Evolutionary conservation across 1,284 basidiomycete genomes (phyloP).

Genomic region (Xerocomus cyaneibrunnescens): DNA sequence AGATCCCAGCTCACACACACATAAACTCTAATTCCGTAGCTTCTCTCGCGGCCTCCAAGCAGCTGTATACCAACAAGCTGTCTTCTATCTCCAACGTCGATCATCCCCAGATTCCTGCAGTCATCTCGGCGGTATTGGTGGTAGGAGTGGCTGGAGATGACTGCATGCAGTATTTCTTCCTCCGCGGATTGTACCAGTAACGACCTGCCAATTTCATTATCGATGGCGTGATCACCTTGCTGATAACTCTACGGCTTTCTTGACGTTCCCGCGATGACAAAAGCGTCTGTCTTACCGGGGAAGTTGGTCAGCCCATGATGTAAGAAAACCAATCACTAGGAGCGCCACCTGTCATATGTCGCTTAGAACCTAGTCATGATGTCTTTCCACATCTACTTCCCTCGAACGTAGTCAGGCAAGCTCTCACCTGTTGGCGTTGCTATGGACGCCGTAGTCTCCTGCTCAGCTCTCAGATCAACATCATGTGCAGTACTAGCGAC

Average conservation of each 20-base stretch:
- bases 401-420: constrained; percentile 48
- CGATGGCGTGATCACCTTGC: constrained; percentile 70
- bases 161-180: constrained; percentile 42
- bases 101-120: constrained; percentile 20
- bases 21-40: constrained; percentile 33
- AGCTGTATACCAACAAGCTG: constrained; percentile 54
- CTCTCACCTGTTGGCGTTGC: constrained; percentile 68
- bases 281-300: constrained; percentile 60
- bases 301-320: constrained; percentile 38
- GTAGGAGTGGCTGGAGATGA: constrained; percentile 72
- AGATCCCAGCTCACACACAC: constrained; percentile 16
- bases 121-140: constrained; percentile 56
- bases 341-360: constrained; percentile 52
- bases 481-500: not conserved
- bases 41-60: constrained; percentile 75
- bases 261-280: constrained; percentile 65
- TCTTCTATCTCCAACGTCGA: not conserved
- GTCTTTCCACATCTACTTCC: constrained; percentile 45
- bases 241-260: constrained; percentile 72
- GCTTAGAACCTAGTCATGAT: constrained; percentile 42
- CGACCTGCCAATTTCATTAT: constrained; percentile 57
- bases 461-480: constrained; percentile 38
- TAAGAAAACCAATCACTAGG: constrained; percentile 36
- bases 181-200: not conserved
- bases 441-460: constrained; percentile 64